phyloP scores from a whole-genome alignment of 371 early-diverging fungal species.

The Lichtheimia hyalospora region DNA sequence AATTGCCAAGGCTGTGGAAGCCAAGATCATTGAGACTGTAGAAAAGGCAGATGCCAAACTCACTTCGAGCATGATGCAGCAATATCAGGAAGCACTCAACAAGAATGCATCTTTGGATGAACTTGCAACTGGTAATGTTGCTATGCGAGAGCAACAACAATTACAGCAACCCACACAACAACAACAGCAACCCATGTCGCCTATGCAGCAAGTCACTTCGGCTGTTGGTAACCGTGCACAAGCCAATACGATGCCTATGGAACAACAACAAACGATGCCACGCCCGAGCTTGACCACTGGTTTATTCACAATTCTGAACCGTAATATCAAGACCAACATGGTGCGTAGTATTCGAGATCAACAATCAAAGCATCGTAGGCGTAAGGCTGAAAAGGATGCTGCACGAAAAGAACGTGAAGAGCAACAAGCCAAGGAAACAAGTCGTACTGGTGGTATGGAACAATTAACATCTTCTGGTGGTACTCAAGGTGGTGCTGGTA shows the following conservation, averaged over 20 bases:
- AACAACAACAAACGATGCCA: background rate
- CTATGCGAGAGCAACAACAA: too few species aligned
- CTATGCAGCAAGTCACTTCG: background rate
- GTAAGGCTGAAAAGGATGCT: background rate
- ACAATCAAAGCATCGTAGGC: background rate
- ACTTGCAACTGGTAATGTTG: background rate
- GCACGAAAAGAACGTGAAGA: slow-evolving; percentile 1
- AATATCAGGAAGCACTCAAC: slow-evolving; percentile 16
- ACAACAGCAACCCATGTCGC: slow-evolving; percentile 1
- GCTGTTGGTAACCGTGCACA: background rate
- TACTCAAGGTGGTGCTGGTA: background rate
- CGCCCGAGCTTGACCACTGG: slow-evolving; percentile 26
- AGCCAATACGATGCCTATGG: background rate
- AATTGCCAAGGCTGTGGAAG: slow-evolving; percentile 47
- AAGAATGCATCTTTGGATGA: slow-evolving; percentile 4
- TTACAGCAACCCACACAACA: background rate
- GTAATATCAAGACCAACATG: slow-evolving; percentile 22
- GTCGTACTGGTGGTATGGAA: too few species aligned
- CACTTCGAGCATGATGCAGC: slow-evolving; percentile 18
- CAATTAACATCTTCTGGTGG: background rate
- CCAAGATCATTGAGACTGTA: slow-evolving; percentile 34
- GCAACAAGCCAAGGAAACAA: background rate
- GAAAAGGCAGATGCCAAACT: slow-evolving; percentile 35
- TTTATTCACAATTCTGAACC: slow-evolving; percentile 24
- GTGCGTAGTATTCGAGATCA: slow-evolving; percentile 4